phyloP scores from a whole-genome alignment of 495 filamentous ascomycete genomes.

The Lophiostoma macrostomum region DNA sequence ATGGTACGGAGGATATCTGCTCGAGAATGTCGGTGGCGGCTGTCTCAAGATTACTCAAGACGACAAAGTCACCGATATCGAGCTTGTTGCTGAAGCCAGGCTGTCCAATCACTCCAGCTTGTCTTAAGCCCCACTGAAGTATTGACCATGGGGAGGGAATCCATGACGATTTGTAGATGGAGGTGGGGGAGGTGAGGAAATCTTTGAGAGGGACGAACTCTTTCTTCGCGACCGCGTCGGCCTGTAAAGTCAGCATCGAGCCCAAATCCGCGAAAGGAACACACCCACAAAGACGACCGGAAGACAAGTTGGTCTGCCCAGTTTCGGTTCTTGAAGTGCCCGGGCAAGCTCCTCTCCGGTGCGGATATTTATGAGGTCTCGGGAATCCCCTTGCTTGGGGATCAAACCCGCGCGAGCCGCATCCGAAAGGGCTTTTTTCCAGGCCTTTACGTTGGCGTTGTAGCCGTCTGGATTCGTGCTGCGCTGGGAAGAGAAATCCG shows the following conservation, averaged over 20 bases:
- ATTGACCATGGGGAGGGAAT: conserved; percentile 58
- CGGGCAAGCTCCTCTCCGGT: conserved; percentile 67
- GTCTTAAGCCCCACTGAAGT: conserved; percentile 71
- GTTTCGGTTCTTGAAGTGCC: conserved; percentile 72
- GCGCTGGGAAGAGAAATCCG: conserved; percentile 77
- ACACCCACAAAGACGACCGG: conserved; percentile 64
- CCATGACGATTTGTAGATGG: conserved; percentile 57
- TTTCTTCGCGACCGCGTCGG: conserved; percentile 65
- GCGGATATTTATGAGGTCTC: conserved; percentile 59
- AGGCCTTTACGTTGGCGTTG: conserved; percentile 76
- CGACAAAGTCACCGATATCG: conserved; percentile 53
- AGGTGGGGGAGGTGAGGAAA: conserved; percentile 58
- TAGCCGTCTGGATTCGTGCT: conserved; percentile 90
- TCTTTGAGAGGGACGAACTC: conserved; percentile 66
- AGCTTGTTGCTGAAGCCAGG: conserved; percentile 47
- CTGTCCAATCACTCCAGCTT: conserved; percentile 61
- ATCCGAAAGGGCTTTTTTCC: conserved; percentile 68
- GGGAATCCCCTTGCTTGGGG: conserved; percentile 43
- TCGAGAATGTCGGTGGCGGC: conserved; percentile 35
- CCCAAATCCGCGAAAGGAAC: not conserved
- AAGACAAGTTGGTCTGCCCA: conserved; percentile 78
- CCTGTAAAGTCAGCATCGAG: conserved; percentile 33
- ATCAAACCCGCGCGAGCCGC: conserved; percentile 67
- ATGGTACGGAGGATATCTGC: conserved; percentile 6
- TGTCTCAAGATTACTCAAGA: conserved; percentile 57